Conservation (phyloP, 1,284 basidiomycete genomes). For the Tylopilus sp. region DNA sequence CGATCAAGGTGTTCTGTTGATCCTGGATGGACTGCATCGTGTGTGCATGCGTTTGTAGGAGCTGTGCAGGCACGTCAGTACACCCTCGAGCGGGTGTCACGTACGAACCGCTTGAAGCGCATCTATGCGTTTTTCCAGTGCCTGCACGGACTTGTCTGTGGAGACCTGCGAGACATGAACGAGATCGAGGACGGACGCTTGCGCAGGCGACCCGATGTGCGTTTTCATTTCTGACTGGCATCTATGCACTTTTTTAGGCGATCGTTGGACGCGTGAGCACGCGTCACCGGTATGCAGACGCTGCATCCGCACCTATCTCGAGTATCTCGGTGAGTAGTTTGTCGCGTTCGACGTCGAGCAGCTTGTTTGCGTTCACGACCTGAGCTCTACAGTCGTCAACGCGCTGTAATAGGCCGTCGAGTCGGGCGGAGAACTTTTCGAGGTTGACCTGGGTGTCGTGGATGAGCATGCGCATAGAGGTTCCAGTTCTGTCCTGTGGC, state of each 20-base stretch:
- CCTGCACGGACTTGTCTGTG: constrained; percentile 40
- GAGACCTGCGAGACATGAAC: constrained; percentile 39
- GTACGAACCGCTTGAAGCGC: constrained; percentile 48
- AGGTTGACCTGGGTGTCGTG: constrained; percentile 65
- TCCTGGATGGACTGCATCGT: constrained; percentile 44
- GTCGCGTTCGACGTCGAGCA: constrained; percentile 47
- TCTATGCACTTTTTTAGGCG: constrained; percentile 55
- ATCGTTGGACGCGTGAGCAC: constrained; percentile 11
- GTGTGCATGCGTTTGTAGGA: constrained; percentile 50
- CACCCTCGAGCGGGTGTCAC: background rate
- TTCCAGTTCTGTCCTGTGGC: constrained; percentile 58
- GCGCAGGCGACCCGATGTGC: constrained; percentile 52
- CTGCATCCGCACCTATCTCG: constrained; percentile 38
- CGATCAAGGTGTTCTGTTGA: constrained; percentile 38
- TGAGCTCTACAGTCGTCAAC: constrained; percentile 43
- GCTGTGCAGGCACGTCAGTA: constrained; percentile 17
- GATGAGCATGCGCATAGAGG: constrained; percentile 62
- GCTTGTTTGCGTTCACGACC: constrained; percentile 41
- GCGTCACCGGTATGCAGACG: background rate
- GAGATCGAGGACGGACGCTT: constrained; percentile 41
- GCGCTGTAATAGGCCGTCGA: constrained; percentile 42
- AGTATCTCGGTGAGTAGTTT: constrained; percentile 41
- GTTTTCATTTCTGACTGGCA: constrained; percentile 58
- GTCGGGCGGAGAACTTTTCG: constrained; percentile 53
- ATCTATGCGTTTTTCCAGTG: constrained; percentile 54